Base-by-base conservation (phyloP, 2,329 filamentous ascomycete genomes). In the Penicillium sp. region DNA sequence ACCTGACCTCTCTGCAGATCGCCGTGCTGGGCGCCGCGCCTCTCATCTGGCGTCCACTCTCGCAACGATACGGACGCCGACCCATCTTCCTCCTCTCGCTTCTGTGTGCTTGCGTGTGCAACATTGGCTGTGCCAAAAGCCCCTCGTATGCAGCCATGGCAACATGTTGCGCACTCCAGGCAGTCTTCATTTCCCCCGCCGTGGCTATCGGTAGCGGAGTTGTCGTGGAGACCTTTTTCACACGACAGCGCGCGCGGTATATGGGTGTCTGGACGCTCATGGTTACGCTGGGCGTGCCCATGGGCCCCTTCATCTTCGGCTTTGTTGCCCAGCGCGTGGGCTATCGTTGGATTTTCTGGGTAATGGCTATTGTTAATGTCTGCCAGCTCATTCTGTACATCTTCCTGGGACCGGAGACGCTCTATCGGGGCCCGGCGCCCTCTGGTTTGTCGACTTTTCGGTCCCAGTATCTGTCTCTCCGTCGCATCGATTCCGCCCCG, bases 301-400 rank as follows among this genome's bases (percentile, higher is more conserved):
- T 72, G 21, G 68, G 66, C 7, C 68, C 69, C 0, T 66, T 71
- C 20, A 69, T 72, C 21, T 68, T 71, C 33, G 69, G 69, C 1
- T 71, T 71, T 14, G 81, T 84, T 1, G 75, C 78, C 0, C 70
- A 79, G 55, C 74, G 78, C 9, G 77, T 79, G 14, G 78, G 79
- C 0, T 85, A 81, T 56, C 73, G 79, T 14, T 84, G 82, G 82
- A 83, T 84, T 23, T 84, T 81, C 65, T 84, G 78, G 76, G 75
- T 79, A 20, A 67, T 84, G 24, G 80, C 81, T 1, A 84, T 84
- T 42, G 78, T 81, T 58, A 67, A 71, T 61, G 20, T 18, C 35
- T n/a, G 30, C 49, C 82, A 85, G 60, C 76, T 85, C 59, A 66
- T 84, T 51, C 65, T 81, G 20, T 85, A 84, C 64, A 65, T 84